phyloP scores from a whole-genome alignment of 1,139 yeast species.

The Fermentozyma sake region DNA sequence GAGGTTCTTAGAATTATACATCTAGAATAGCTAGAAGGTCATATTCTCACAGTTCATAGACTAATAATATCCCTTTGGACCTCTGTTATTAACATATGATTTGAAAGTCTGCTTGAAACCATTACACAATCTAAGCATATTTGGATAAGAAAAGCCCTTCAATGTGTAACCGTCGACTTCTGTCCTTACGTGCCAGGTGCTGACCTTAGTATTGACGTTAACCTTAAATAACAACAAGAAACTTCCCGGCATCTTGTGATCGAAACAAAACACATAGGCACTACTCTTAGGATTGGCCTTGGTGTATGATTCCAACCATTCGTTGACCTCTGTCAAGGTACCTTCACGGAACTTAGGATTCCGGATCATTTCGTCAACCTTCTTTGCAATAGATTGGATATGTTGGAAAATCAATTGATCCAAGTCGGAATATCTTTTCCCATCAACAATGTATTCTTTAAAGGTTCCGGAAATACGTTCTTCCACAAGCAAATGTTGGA shows the following conservation, averaged over 20 bases:
- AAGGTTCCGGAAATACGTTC: conserved; percentile 61
- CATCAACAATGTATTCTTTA: conserved; percentile 64
- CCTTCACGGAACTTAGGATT: conserved; percentile 90
- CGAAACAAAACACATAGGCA: conserved; percentile 87
- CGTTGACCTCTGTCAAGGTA: conserved; percentile 71
- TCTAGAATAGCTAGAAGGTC: too few relatives aligned
- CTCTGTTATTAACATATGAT: too few relatives aligned
- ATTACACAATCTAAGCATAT: conserved; percentile 81
- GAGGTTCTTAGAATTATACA: conserved; percentile 10
- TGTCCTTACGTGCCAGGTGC: conserved; percentile 87
- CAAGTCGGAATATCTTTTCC: conserved; percentile 70
- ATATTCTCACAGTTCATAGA: too few relatives aligned
- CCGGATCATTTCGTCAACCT: conserved; percentile 78
- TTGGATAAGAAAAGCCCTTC: conserved; percentile 77
- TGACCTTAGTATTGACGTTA: conserved; percentile 65
- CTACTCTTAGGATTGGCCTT: conserved; percentile 89
- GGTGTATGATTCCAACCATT: conserved; percentile 86
- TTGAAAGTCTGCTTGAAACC: conserved; percentile 75
- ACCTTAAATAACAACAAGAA: conserved; percentile 79
- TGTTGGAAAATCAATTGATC: conserved; percentile 92
- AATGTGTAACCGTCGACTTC: conserved; percentile 82
- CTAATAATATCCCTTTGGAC: conserved; percentile 13
- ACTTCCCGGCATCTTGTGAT: conserved; percentile 91
- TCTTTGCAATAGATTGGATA: conserved; percentile 77
- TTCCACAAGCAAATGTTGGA: conserved; percentile 84